Evolutionary conservation across 345 rosid species (phyloP).

Genomic region (Excoecaria agallocha): DNA sequence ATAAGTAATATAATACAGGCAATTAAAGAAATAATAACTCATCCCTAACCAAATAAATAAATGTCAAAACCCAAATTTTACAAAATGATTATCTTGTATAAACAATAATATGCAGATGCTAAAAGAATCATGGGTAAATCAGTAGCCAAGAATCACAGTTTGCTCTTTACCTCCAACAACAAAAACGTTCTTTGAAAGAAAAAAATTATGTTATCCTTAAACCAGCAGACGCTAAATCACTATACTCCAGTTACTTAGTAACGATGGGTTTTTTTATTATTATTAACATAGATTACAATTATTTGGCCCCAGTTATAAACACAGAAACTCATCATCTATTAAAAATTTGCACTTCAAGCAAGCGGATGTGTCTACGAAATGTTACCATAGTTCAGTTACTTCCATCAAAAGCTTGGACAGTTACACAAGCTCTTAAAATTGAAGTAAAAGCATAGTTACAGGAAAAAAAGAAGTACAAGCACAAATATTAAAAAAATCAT

Average conservation of each 20-base stretch:
- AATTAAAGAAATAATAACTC: background rate
- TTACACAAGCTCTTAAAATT: background rate
- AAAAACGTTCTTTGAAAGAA: background rate
- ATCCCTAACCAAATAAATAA: background rate
- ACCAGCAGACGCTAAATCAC: background rate
- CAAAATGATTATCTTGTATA: background rate
- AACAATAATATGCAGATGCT: background rate
- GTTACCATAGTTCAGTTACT: conserved; percentile 18
- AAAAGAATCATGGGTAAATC: background rate
- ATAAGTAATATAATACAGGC: background rate
- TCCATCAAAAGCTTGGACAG: conserved; percentile 7
- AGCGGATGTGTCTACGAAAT: background rate
- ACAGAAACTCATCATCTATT: background rate
- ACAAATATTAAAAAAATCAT: too few species aligned
- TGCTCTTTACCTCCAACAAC: background rate
- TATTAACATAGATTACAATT: background rate
- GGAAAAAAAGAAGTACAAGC: background rate
- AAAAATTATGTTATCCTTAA: background rate
- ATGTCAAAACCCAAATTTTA: background rate
- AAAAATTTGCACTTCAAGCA: conserved; percentile 9
- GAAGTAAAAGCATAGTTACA: background rate
- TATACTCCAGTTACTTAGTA: too few species aligned
- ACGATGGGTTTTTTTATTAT: background rate
- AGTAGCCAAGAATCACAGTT: background rate
- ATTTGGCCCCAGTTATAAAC: background rate